A percentile compares a stretch with the other conserved stretches of the same genome.
Conservation (phyloP, 768 basidiomycete genomes). For the Phylloporus sp. region DNA sequence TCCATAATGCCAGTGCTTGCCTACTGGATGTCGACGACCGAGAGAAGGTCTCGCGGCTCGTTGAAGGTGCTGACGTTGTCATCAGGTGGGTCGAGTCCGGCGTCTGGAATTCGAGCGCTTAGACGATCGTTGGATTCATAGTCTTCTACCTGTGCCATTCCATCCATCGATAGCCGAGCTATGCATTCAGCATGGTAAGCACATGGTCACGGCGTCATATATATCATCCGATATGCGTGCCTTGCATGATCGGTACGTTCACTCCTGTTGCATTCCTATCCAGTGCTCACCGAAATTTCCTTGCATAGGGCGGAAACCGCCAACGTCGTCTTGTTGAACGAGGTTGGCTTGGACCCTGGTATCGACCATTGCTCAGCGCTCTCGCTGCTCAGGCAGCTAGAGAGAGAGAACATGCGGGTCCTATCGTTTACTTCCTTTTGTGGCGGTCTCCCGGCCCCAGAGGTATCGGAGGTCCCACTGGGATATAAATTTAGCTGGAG, state of each 20-base stretch:
- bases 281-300: not conserved
- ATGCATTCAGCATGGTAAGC: conserved; percentile 64
- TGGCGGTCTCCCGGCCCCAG: conserved; percentile 84
- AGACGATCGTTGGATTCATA: conserved; percentile 24
- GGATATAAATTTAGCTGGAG: conserved; percentile 96
- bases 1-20: conserved; percentile 51
- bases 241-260: conserved; percentile 55
- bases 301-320: conserved; percentile 54
- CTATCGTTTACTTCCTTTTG: conserved; percentile 86
- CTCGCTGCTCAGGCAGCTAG: conserved; percentile 53
- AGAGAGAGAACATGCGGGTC: conserved; percentile 48
- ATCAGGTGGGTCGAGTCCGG: conserved; percentile 57
- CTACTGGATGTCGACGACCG: conserved; percentile 55
- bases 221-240: conserved; percentile 71
- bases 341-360: conserved; percentile 87
- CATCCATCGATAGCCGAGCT: conserved; percentile 67
- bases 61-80: conserved; percentile 70
- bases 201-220: conserved; percentile 91
- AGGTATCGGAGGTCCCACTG: conserved; percentile 52
- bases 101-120: not conserved
- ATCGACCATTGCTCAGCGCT: conserved; percentile 88
- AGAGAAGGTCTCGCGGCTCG: conserved; percentile 42
- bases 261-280: not conserved
- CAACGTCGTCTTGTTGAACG: conserved; percentile 75
- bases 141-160: conserved; percentile 73